A percentile compares a stretch with the other conserved stretches of the same genome.
phyloP scores from a whole-genome alignment of 768 basidiomycete genomes.

The Porphyrellus cyaneotinctus region DNA sequence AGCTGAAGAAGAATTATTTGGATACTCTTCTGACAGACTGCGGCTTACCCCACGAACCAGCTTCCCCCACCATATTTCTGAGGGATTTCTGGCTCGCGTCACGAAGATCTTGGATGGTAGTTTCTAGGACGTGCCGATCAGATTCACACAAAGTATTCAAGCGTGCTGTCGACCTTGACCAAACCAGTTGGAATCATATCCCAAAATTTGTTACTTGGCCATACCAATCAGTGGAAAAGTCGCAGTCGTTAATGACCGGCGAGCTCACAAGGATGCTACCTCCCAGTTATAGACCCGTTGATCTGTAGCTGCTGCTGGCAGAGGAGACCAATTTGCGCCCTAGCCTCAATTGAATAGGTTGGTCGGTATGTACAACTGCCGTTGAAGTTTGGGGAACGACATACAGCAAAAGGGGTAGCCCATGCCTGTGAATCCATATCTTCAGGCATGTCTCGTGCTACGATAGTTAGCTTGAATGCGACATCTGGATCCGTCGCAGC shows the following conservation, averaged over 20 bases:
- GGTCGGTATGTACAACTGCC: neutral
- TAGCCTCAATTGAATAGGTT: constrained; percentile 13
- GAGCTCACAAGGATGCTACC: constrained; percentile 38
- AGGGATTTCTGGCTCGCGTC: constrained; percentile 12
- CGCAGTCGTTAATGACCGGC: neutral
- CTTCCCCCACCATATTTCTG: constrained; percentile 37
- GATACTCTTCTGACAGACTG: neutral
- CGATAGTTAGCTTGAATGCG: constrained; percentile 24
- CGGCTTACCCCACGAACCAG: constrained; percentile 38
- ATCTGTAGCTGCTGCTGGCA: constrained; percentile 35
- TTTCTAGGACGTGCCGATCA: constrained; percentile 26
- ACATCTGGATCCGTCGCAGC: constrained; percentile 22
- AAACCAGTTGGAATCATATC: constrained; percentile 43
- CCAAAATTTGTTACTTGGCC: constrained; percentile 43
- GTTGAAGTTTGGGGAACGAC: constrained; percentile 7
- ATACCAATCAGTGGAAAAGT: constrained; percentile 4
- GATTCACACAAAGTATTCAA: neutral
- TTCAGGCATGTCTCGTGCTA: constrained; percentile 37
- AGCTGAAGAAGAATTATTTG: constrained; percentile 26
- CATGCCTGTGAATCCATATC: constrained; percentile 41
- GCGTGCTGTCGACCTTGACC: constrained; percentile 29
- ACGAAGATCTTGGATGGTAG: constrained; percentile 37
- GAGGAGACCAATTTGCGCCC: constrained; percentile 48
- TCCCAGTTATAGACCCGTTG: constrained; percentile 38
- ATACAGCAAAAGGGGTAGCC: constrained; percentile 50